Conservation (phyloP, 2,329 filamentous ascomycete species). For the Aureobasidium musti region DNA sequence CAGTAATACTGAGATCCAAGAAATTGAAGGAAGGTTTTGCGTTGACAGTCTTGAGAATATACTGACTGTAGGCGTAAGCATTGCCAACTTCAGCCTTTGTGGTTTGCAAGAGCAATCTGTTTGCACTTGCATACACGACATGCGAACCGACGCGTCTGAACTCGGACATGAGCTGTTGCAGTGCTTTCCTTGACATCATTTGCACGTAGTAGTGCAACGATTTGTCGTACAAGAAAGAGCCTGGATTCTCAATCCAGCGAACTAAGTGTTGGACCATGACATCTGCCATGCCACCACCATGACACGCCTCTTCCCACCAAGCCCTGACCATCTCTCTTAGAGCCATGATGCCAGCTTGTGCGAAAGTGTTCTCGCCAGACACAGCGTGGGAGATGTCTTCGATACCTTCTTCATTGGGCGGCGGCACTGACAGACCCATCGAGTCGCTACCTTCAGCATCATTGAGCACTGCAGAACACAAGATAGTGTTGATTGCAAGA, state of each 20-base stretch:
- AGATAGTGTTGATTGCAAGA: conserved; percentile 93
- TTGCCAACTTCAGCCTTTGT: conserved; percentile 97
- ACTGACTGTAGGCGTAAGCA: conserved; percentile 94
- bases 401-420: conserved; percentile 59
- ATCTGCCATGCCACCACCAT: conserved; percentile 84
- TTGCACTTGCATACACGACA: conserved; percentile 90
- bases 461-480: conserved; percentile 95
- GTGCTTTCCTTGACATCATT: conserved; percentile 96
- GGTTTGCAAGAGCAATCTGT: conserved; percentile 87
- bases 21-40: conserved; percentile 95
- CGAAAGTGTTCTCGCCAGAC: conserved; percentile 85
- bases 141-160: conserved; percentile 94
- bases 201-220: conserved; percentile 96
- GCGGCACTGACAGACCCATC: conserved; percentile 78
- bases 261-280: conserved; percentile 97
- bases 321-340: conserved; percentile 97
- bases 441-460: conserved; percentile 90
- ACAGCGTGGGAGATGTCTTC: conserved; percentile 61
- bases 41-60: conserved; percentile 97
- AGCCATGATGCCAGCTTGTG: conserved; percentile 86
- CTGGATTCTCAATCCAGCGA: conserved; percentile 92
- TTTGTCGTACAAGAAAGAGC: conserved; percentile 92
- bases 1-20: conserved; percentile 93
- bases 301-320: conserved; percentile 88
- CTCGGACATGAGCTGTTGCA: conserved; percentile 95